phyloP scores from a whole-genome alignment of 768 basidiomycete genomes.

The Leccinum arenicola region DNA sequence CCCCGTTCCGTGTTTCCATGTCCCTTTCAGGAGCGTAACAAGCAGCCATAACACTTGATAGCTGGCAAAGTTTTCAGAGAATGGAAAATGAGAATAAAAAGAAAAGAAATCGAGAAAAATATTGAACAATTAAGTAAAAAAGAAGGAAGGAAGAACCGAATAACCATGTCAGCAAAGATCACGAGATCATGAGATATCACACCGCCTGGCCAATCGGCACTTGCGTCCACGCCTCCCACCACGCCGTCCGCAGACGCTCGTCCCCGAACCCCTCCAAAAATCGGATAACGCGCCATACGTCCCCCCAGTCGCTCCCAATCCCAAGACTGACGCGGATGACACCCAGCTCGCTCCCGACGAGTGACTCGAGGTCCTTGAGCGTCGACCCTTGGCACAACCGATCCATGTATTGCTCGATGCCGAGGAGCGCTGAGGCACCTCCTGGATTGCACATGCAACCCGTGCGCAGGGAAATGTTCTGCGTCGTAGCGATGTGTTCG shows the following conservation, averaged over 20 bases:
- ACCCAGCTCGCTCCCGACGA: conserved; percentile 66
- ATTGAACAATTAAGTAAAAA: neutral
- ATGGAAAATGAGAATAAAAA: neutral
- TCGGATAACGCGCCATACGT: conserved; percentile 58
- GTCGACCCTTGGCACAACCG: conserved; percentile 57
- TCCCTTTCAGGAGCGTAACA: neutral
- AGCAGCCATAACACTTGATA: neutral
- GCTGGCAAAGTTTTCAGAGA: neutral
- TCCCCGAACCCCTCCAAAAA: conserved; percentile 47
- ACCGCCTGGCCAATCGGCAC: conserved; percentile 35
- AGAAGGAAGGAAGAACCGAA: neutral
- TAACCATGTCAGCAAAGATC: neutral
- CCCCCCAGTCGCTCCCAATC: conserved; percentile 74
- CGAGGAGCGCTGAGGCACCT: conserved; percentile 69
- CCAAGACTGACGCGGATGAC: conserved; percentile 78
- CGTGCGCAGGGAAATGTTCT: conserved; percentile 72
- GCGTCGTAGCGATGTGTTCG: conserved; percentile 61
- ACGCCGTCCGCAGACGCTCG: conserved; percentile 32
- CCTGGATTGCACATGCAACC: conserved; percentile 91
- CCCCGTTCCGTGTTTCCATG: neutral
- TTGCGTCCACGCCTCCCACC: conserved; percentile 43
- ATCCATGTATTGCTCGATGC: conserved; percentile 63
- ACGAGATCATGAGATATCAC: conserved; percentile 12
- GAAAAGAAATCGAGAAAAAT: neutral
- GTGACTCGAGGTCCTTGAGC: conserved; percentile 56